Conservation (phyloP, 2,329 filamentous ascomycete species). For the Aspergillus sojae region DNA sequence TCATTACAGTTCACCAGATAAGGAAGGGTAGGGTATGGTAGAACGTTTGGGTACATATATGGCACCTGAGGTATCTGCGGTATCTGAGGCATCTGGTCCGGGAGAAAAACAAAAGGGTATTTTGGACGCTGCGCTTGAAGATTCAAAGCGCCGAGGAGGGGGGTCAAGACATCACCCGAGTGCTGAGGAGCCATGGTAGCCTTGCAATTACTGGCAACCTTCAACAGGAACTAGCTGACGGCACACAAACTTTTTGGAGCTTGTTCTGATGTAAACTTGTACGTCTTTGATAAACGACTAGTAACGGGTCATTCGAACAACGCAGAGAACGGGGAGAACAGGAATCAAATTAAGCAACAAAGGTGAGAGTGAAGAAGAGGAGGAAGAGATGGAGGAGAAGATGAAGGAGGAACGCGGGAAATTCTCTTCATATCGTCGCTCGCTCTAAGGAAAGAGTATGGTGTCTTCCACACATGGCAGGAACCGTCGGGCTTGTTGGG, state of each 20-base stretch:
- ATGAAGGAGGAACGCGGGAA: neutral
- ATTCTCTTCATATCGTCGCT: neutral
- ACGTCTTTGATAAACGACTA: neutral
- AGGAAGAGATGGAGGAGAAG: slow-evolving; percentile 4
- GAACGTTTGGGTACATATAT: slow-evolving; percentile 43
- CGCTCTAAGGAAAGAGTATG: neutral
- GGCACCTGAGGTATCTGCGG: slow-evolving; percentile 35
- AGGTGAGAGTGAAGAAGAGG: neutral
- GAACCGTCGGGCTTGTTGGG: neutral
- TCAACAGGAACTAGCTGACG: neutral
- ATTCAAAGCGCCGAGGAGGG: slow-evolving; percentile 29
- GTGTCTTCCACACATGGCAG: neutral
- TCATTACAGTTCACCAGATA: slow-evolving; percentile 42
- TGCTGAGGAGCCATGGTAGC: slow-evolving; percentile 22
- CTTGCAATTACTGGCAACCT: neutral
- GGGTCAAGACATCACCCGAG: slow-evolving; percentile 18
- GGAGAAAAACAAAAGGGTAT: slow-evolving; percentile 27
- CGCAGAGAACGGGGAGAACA: neutral
- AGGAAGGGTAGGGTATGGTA: slow-evolving; percentile 35
- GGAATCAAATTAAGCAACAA: neutral
- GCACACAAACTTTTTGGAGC: neutral
- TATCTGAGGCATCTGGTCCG: slow-evolving; percentile 32
- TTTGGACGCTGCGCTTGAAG: slow-evolving; percentile 32
- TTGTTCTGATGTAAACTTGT: neutral
- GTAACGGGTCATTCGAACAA: neutral